Percentiles rank a stretch among this genome's conserved stretches.
phyloP scores from a whole-genome alignment of 108 stramenopile species.

The Nitzschia inconspicua region DNA sequence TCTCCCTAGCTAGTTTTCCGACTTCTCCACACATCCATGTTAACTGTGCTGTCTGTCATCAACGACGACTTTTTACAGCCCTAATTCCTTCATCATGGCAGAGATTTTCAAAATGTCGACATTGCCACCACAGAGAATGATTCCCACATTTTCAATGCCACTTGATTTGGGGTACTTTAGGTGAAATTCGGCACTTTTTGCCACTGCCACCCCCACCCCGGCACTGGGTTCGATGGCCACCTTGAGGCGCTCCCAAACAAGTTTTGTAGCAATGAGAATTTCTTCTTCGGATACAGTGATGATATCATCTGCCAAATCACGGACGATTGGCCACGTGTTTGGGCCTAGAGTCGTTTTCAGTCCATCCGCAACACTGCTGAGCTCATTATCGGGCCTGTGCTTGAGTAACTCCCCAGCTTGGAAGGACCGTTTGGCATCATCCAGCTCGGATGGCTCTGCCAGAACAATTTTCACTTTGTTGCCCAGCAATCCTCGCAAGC shows the following conservation, averaged over 20 bases:
- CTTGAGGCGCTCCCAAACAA: slow-evolving; percentile 32
- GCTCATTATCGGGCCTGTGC: slow-evolving; percentile 37
- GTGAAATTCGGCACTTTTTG: slow-evolving; percentile 34
- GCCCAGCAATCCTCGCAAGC: slow-evolving; percentile 22
- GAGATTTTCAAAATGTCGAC: slow-evolving; percentile 42
- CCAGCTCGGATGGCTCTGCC: slow-evolving; percentile 27
- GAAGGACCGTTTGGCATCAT: slow-evolving; percentile 39
- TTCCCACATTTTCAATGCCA: slow-evolving; percentile 36
- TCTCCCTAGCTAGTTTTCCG: no score
- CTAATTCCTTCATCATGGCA: slow-evolving; percentile 13
- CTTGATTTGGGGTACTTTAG: slow-evolving; percentile 21
- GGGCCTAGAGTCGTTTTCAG: slow-evolving; percentile 51
- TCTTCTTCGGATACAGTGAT: slow-evolving; percentile 61
- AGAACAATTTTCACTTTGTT: slow-evolving; percentile 33
- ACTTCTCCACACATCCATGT: no score
- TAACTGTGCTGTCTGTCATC: no score
- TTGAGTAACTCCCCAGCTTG: slow-evolving; percentile 12
- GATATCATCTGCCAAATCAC: slow-evolving; percentile 45
- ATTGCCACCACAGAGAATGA: slow-evolving; percentile 58
- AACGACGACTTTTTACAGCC: slow-evolving; percentile 1
- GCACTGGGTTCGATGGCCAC: slow-evolving; percentile 56
- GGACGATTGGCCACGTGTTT: slow-evolving; percentile 53
- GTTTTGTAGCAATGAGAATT: slow-evolving; percentile 38
- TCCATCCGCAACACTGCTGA: slow-evolving; percentile 61
- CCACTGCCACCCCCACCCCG: slow-evolving; percentile 58